Base-by-base conservation (phyloP, 257 asterid genomes). In the Solanum piurae region DNA sequence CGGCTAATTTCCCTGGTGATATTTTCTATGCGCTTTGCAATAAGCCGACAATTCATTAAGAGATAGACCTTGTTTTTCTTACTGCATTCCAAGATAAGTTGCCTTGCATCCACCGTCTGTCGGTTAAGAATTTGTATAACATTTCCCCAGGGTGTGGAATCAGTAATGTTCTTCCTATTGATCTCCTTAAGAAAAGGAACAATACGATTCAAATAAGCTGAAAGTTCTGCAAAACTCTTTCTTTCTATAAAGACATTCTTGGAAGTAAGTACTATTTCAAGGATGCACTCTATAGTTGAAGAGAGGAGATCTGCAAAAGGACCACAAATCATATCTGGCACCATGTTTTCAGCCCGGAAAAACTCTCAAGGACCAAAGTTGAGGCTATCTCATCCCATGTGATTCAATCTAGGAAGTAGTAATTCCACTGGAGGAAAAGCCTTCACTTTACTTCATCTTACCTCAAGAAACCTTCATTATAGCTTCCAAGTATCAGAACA, bases 41-140 rank as follows among this genome's bases (percentile, higher is more conserved):
- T 92, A 5, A 90, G 91, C 44, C 94, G 92, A 16, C 90, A 90
- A 36, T 91, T 93, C 73, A 94, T 71, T 40, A 94, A 89, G 89
- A 94, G 95, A 91, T 94, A 94, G 52, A 94, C 90, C 40, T 92
- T 85, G 92, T 89, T 94, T 21, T 86, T 89, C 69, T 89, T 64
- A 21, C 91, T 91, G 89, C 95, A 94, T 27, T 94, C 95, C 11
- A 27, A 34, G 42, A 92, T 89, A 20, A 94, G 92, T 64, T 91
- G 90, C 49, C 88, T 90, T 21, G 94, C 95, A 74, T 52, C 91
- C 84, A 69, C 83, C 0, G 88, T 83, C 90, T 91, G 89, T 40
- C 12, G 90, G 92, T 86, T 82, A 40, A 94, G 91, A 68, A 90
- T 91, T 40, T 91, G 88, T 44, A 93, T 36, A 55, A 91, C 89